phyloP scores from a whole-genome alignment of 768 basidiomycete species.

The Hygrophorus pudorinus region DNA sequence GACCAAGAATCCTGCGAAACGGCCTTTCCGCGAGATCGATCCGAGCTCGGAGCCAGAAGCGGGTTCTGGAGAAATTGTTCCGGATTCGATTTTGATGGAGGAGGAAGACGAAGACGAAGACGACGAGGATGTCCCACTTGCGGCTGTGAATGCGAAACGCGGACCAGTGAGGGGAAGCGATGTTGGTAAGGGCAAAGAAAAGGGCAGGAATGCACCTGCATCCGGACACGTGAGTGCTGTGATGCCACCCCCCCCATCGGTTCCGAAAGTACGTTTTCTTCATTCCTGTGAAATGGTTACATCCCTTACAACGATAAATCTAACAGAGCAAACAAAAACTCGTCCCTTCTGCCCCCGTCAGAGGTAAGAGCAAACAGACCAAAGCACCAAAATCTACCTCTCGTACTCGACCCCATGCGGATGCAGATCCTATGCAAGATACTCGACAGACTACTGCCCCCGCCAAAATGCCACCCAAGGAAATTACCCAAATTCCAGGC shows the following conservation, averaged over 20 bases:
- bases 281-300: background rate
- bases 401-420: no score
- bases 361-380: no score
- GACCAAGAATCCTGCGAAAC: slow-evolving; percentile 7
- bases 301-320: background rate
- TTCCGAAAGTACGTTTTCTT: slow-evolving; percentile 6
- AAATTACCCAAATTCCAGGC: background rate
- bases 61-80: slow-evolving; percentile 14
- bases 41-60: slow-evolving; percentile 4
- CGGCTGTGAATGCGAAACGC: slow-evolving; percentile 12
- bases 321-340: no score
- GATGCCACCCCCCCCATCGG: slow-evolving; percentile 6
- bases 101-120: slow-evolving; percentile 22
- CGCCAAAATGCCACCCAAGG: background rate
- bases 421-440: slow-evolving; percentile 2
- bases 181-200: slow-evolving; percentile 10
- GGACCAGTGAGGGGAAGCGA: background rate
- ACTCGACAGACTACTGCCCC: no score
- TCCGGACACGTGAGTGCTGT: no score
- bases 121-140: slow-evolving; percentile 37
- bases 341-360: no score
- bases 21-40: background rate
- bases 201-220: no score
- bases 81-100: slow-evolving; percentile 14
- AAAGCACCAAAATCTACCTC: background rate